Percentiles rank a stretch among this genome's conserved stretches.
phyloP scores from a whole-genome alignment of 441 rosid genomes.

The Aleurites moluccanus region DNA sequence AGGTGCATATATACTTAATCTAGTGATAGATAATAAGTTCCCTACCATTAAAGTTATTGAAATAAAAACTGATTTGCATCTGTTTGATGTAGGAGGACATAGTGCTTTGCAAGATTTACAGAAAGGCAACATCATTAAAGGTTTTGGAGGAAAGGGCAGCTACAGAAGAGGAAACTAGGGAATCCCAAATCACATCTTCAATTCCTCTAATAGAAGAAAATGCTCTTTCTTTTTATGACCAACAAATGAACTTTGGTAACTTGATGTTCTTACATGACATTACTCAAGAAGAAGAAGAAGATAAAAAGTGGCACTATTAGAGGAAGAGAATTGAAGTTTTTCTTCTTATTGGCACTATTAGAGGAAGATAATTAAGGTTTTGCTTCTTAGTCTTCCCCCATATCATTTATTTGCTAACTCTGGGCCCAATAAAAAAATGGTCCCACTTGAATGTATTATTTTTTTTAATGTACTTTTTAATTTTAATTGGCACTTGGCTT shows the following conservation, averaged over 20 bases:
- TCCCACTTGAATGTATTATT: no score
- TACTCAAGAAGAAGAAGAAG: neutral
- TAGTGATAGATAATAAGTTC: no score
- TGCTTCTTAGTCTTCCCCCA: no score
- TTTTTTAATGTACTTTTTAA: no score
- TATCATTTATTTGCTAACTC: no score
- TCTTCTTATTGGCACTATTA: neutral
- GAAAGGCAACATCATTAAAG: conserved; percentile 33
- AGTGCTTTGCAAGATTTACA: conserved; percentile 32
- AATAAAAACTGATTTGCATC: neutral
- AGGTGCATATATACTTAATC: no score
- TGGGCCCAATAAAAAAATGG: no score
- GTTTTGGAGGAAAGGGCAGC: conserved; percentile 33
- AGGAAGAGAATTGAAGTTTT: neutral
- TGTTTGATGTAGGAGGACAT: conserved; percentile 24
- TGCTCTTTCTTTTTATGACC: neutral
- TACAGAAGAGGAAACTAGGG: neutral
- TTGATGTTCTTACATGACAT: neutral
- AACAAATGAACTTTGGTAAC: neutral
- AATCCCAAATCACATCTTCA: neutral
- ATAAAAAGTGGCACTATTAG: neutral
- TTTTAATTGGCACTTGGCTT: no score
- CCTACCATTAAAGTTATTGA: no score
- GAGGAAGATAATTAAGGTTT: neutral
- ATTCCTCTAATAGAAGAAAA: neutral